These are phyloP conservation scores for Euphorbia schlechtendalii DNA, from an alignment of 441 rosid genomes.

Conservation along the genomic window DNA sequence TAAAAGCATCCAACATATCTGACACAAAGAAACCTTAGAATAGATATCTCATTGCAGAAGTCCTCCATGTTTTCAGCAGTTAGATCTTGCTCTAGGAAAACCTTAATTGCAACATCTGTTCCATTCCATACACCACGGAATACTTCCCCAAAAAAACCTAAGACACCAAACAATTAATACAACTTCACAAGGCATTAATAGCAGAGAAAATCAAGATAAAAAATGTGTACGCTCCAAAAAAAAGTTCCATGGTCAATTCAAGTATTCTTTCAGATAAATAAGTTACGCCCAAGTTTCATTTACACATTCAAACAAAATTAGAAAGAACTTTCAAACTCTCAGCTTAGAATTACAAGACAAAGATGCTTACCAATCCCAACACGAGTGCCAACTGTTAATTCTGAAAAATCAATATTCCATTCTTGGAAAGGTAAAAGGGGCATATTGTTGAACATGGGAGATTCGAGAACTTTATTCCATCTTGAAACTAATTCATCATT, in stretches of 20 bases:
- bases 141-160: conserved; percentile 97
- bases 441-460: conserved; percentile 72
- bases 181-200: background rate
- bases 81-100: conserved; percentile 95
- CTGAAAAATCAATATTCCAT: conserved; percentile 96
- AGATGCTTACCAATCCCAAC: conserved; percentile 87
- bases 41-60: conserved; percentile 96
- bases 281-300: background rate
- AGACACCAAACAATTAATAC: conserved; percentile 2
- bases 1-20: conserved; percentile 16
- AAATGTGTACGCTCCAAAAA: background rate
- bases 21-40: conserved; percentile 64
- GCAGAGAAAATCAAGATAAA: background rate
- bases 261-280: background rate
- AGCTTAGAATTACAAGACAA: background rate
- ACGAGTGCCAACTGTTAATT: conserved; percentile 86
- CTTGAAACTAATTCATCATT: conserved; percentile 49
- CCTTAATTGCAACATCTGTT: conserved; percentile 96
- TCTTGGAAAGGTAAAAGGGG: conserved; percentile 77
- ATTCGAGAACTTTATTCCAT: conserved; percentile 92
- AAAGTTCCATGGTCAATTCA: background rate
- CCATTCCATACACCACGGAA: conserved; percentile 98
- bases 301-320: background rate
- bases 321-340: background rate
- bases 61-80: conserved; percentile 98